A percentile compares a stretch with the other conserved stretches of the same genome.
Conservation (phyloP, 108 stramenopile species). For the Ochromonas danica region DNA sequence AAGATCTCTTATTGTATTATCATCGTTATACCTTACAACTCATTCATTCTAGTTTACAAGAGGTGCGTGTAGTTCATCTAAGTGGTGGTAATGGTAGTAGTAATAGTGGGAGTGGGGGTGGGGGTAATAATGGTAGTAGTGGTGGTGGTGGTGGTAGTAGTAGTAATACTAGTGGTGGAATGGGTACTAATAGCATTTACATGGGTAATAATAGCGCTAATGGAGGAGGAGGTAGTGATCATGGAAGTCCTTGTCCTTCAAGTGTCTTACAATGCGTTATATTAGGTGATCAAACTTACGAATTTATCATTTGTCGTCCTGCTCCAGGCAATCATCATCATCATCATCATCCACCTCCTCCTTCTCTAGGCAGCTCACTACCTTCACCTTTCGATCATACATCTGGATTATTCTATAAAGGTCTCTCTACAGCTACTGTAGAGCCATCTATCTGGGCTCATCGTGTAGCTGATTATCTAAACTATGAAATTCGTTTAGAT, state of each 20-base stretch:
- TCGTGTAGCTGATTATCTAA: conserved; percentile 18
- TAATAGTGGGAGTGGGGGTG: background rate
- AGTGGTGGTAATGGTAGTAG: background rate
- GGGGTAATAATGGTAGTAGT: background rate
- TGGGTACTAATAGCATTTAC: background rate
- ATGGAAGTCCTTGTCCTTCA: background rate
- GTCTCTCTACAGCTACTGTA: background rate
- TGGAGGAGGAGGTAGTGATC: background rate
- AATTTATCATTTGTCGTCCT: background rate
- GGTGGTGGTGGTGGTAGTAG: background rate
- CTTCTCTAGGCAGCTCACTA: background rate
- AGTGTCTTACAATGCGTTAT: no score
- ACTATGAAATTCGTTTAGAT: background rate
- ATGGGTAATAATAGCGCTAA: background rate
- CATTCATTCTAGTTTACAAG: background rate
- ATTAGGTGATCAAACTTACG: background rate
- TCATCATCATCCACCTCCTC: background rate
- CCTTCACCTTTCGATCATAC: background rate
- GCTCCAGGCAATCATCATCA: background rate
- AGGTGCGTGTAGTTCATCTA: background rate
- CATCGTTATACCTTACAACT: background rate
- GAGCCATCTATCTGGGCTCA: background rate
- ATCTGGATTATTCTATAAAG: background rate
- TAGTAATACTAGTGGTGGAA: background rate
- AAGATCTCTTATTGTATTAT: background rate